These are phyloP conservation scores for Lipomyces chichibuensis DNA, from an alignment of 805 yeast species.

Conservation along the genomic window DNA sequence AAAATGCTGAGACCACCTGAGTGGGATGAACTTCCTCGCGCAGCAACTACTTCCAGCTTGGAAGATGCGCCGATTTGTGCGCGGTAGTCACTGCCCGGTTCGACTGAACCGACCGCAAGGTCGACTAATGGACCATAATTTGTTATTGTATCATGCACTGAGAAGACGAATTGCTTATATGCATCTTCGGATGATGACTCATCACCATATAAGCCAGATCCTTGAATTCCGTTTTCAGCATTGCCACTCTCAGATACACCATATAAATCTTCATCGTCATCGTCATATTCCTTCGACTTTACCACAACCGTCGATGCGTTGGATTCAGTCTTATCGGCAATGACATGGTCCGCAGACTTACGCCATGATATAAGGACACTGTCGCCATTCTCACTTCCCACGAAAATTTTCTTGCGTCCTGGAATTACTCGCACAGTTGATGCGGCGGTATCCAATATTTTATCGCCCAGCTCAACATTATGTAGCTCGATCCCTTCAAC, in stretches of 20 bases:
- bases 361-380: constrained; percentile 54
- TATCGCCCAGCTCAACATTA: constrained; percentile 1
- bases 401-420: constrained; percentile 49
- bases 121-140: constrained; percentile 76
- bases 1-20: constrained; percentile 62
- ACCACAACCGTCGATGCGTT: neutral
- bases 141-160: constrained; percentile 55
- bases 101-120: constrained; percentile 58
- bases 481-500: constrained; percentile 40
- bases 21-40: constrained; percentile 62
- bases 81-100: neutral
- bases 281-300: constrained; percentile 32
- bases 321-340: constrained; percentile 6
- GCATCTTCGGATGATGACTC: constrained; percentile 34
- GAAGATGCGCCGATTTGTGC: constrained; percentile 10
- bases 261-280: constrained; percentile 38
- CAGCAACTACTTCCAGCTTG: constrained; percentile 59
- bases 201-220: constrained; percentile 38
- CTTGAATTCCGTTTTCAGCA: neutral
- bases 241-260: constrained; percentile 22
- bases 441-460: constrained; percentile 22
- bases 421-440: constrained; percentile 21
- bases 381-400: constrained; percentile 65
- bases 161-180: constrained; percentile 46
- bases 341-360: constrained; percentile 21